phyloP scores from a whole-genome alignment of 2,329 filamentous ascomycete species.

The Aureobasidium sp. region DNA sequence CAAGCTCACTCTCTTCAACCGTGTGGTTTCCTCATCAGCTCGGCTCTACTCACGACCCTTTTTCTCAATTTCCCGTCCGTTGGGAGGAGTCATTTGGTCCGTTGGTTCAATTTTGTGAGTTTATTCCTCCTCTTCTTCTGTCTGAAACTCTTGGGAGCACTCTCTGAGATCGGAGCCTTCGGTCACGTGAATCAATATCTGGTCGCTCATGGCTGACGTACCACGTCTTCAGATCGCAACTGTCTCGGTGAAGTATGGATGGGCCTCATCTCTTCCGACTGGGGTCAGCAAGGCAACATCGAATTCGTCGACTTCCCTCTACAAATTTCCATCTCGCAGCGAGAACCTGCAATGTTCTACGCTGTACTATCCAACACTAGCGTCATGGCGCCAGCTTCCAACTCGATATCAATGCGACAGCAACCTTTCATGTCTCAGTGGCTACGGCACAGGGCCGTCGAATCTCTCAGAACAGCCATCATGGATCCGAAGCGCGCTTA shows the following conservation, averaged over 20 bases:
- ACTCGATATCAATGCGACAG: background rate
- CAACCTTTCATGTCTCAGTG: slow-evolving; percentile 4
- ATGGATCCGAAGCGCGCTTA: slow-evolving; percentile 1
- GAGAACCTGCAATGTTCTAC: slow-evolving; percentile 8
- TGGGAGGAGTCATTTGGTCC: background rate
- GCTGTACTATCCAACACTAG: background rate
- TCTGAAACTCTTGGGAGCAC: background rate
- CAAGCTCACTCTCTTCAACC: background rate
- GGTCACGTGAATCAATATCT: no score
- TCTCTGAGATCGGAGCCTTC: background rate
- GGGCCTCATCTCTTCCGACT: background rate
- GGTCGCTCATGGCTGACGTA: background rate
- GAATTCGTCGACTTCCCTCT: slow-evolving; percentile 5
- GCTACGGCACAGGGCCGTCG: slow-evolving; percentile 2
- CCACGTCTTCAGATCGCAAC: background rate
- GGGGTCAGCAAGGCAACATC: background rate
- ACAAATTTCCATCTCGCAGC: background rate
- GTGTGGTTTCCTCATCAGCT: background rate
- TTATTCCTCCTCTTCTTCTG: background rate
- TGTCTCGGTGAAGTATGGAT: background rate
- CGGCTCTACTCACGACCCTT: slow-evolving; percentile 6
- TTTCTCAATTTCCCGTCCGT: background rate
- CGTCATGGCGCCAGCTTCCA: background rate
- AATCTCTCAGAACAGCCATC: background rate
- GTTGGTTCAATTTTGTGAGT: background rate